phyloP scores from a whole-genome alignment of 371 early-diverging fungal genomes.

The Apophysomyces trapeziformis region DNA sequence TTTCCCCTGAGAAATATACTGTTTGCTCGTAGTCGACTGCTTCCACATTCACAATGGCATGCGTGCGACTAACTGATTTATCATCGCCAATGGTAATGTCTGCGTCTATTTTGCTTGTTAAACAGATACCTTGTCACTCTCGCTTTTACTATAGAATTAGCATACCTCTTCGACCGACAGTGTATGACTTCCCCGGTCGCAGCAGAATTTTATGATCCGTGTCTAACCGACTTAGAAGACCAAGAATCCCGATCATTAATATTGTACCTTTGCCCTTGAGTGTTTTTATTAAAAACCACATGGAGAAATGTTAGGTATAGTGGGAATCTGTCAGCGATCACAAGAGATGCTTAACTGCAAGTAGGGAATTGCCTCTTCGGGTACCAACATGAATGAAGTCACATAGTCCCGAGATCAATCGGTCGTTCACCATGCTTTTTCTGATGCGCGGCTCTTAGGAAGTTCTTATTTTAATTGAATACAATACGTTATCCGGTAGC shows the following conservation, averaged over 20 bases:
- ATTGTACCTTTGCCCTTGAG: background rate
- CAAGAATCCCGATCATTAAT: background rate
- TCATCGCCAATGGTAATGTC: slow-evolving; percentile 16
- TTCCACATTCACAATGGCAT: slow-evolving; percentile 23
- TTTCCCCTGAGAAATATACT: background rate
- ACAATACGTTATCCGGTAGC: too few relatives aligned
- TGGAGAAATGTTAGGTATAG: too few relatives aligned
- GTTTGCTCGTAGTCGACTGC: background rate
- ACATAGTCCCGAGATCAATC: too few relatives aligned
- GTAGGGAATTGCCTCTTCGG: too few relatives aligned
- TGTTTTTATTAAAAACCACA: background rate
- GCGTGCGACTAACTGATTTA: slow-evolving; percentile 26
- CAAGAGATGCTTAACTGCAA: too few relatives aligned
- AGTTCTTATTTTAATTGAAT: too few relatives aligned
- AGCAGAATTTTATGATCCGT: slow-evolving; percentile 15
- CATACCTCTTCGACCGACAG: slow-evolving; percentile 18
- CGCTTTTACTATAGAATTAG: background rate
- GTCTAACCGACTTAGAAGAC: background rate
- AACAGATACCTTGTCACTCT: background rate
- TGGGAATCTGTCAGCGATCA: too few relatives aligned
- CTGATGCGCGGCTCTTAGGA: too few relatives aligned
- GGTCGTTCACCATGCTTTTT: too few relatives aligned
- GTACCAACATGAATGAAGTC: too few relatives aligned
- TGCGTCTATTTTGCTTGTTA: background rate
- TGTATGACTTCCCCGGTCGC: slow-evolving; percentile 16